These are phyloP conservation scores for Fraxinus greggii DNA, from an alignment of 305 asterid genomes.

Conservation along the genomic window DNA sequence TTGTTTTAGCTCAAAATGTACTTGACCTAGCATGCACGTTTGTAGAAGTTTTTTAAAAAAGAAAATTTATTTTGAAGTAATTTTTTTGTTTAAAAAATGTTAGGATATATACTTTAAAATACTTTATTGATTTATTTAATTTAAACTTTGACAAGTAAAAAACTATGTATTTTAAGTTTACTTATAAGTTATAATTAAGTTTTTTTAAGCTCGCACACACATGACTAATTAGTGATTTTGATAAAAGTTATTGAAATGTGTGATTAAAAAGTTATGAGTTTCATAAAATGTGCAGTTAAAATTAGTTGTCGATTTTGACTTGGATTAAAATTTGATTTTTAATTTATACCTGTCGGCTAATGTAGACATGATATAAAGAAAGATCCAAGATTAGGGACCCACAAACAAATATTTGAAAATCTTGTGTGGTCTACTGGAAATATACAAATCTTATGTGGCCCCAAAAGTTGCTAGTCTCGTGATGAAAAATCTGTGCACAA, in stretches of 20 bases:
- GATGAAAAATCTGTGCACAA: conserved; percentile 29
- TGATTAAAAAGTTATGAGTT: too few species aligned
- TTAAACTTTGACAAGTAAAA: neutral
- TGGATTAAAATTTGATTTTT: too few species aligned
- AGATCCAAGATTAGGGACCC: conserved; percentile 48
- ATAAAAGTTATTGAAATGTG: too few species aligned
- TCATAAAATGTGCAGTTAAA: too few species aligned
- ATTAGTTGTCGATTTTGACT: too few species aligned
- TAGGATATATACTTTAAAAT: too few species aligned
- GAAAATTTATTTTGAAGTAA: too few species aligned
- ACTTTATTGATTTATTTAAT: too few species aligned
- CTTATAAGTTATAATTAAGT: neutral
- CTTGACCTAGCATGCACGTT: neutral
- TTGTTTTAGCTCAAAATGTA: conserved; percentile 18
- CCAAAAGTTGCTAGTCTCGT: conserved; percentile 11
- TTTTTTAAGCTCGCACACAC: neutral
- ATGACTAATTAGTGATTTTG: too few species aligned
- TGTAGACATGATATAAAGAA: conserved; percentile 43
- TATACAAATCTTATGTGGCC: conserved; percentile 59
- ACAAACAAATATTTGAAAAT: conserved; percentile 39
- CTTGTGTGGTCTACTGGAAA: conserved; percentile 36
- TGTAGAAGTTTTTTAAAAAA: neutral
- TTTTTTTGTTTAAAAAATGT: too few species aligned
- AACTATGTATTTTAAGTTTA: too few species aligned
- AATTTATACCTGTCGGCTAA: conserved; percentile 4